Evolutionary conservation across 192 early-diverging fungal genomes (phyloP).

Genomic region (Kickxella alabastrina): DNA sequence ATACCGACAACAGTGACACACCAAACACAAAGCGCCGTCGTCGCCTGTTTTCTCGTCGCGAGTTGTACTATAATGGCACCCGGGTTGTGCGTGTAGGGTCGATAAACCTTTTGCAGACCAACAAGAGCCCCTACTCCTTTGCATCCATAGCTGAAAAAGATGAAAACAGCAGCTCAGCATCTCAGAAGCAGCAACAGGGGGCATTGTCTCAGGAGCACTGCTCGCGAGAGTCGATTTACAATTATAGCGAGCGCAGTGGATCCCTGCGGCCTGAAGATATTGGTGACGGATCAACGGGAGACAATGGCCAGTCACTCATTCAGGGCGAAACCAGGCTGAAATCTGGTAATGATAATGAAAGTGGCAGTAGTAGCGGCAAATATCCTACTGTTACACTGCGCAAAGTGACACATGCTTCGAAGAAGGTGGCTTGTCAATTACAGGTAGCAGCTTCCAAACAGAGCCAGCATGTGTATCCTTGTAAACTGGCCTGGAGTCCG

Average conservation of each 20-base stretch:
- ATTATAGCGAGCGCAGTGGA: no score
- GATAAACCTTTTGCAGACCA: slow-evolving; percentile 19
- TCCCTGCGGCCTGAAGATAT: no score
- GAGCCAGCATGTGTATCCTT: neutral
- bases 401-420: no score
- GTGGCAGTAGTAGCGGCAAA: no score
- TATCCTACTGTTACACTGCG: no score
- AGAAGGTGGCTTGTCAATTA: no score
- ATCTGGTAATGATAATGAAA: no score
- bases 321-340: no score
- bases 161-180: neutral
- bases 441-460: no score
- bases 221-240: no score
- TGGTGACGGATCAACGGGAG: no score
- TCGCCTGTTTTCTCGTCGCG: slow-evolving; percentile 29
- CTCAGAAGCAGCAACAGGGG: neutral
- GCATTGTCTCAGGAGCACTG: neutral
- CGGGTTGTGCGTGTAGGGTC: slow-evolving; percentile 38
- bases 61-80: slow-evolving; percentile 26
- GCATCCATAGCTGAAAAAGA: neutral
- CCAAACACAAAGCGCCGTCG: slow-evolving; percentile 8
- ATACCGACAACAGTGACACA: neutral
- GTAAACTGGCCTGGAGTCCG: neutral
- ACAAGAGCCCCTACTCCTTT: slow-evolving; percentile 24
- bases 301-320: no score